phyloP scores from a whole-genome alignment of 2,329 filamentous ascomycete species.

The Verticillium zaregamsianum region DNA sequence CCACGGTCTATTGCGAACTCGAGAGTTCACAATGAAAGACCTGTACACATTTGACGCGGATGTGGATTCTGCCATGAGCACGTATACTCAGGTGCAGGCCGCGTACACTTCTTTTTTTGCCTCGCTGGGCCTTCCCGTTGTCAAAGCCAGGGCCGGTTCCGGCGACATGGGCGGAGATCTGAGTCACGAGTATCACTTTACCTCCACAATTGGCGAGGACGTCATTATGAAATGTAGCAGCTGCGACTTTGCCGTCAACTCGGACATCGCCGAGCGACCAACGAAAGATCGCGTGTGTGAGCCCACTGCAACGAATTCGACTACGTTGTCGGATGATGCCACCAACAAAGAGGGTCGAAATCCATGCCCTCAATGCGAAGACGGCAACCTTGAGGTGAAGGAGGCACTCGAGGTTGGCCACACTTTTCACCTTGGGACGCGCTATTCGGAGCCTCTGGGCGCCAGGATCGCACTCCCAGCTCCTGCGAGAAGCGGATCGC shows the following conservation, averaged over 20 bases:
- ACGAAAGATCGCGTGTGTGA: constrained; percentile 13
- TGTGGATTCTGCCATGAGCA: constrained; percentile 64
- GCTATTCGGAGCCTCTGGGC: constrained; percentile 74
- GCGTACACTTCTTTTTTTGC: constrained; percentile 77
- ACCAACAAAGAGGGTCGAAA: constrained; percentile 36
- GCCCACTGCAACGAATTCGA: no score
- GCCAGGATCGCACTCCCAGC: constrained; percentile 50
- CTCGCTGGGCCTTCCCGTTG: constrained; percentile 76
- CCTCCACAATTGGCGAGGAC: constrained; percentile 78
- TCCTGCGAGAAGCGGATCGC: constrained; percentile 2
- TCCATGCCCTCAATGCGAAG: constrained; percentile 64
- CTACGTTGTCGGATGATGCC: constrained; percentile 22
- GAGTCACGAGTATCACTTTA: constrained; percentile 93
- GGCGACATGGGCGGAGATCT: constrained; percentile 93
- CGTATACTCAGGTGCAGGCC: constrained; percentile 69
- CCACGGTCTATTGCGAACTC: constrained; percentile 79
- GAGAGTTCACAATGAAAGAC: constrained; percentile 98
- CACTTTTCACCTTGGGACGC: constrained; percentile 88
- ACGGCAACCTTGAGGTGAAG: constrained; percentile 59
- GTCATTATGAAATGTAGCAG: constrained; percentile 69
- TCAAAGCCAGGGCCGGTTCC: constrained; percentile 85
- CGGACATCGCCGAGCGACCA: constrained; percentile 71
- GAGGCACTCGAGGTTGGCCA: constrained; percentile 88
- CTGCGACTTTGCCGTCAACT: constrained; percentile 79
- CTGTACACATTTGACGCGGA: constrained; percentile 89